Conservation (phyloP, 257 asterid genomes). For the Capsicum baccatum region DNA sequence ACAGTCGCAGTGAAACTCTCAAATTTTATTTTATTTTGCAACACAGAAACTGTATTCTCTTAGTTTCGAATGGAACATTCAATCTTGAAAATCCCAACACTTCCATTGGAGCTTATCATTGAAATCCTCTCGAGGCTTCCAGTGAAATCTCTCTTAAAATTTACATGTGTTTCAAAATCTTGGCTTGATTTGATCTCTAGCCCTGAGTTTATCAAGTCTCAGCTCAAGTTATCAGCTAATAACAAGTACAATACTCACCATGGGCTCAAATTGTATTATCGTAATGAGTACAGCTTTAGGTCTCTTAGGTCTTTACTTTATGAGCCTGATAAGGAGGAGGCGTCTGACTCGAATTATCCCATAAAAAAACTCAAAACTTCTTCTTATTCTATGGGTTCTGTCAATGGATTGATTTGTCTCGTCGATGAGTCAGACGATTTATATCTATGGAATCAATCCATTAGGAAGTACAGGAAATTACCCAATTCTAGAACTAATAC, state of each 20-base stretch:
- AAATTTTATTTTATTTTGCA: no score
- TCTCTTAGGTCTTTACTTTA: background rate
- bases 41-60: no score
- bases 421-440: constrained; percentile 30
- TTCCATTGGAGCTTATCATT: no score
- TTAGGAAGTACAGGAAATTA: constrained; percentile 41
- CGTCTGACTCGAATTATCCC: background rate
- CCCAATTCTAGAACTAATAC: constrained; percentile 42
- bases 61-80: no score
- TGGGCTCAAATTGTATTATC: constrained; percentile 26
- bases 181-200: constrained; percentile 54
- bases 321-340: background rate
- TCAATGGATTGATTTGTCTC: constrained; percentile 58
- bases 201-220: constrained; percentile 46
- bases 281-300: no score
- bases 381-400: constrained; percentile 44
- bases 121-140: constrained; percentile 41
- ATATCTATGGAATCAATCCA: constrained; percentile 55
- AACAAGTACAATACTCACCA: background rate
- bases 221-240: constrained; percentile 31
- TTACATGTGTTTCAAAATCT: constrained; percentile 50
- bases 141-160: no score
- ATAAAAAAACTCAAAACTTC: background rate
- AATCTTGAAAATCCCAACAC: no score
- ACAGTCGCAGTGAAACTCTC: no score